Base-by-base conservation (phyloP, 768 basidiomycete species). In the Lenzites betulinus region DNA sequence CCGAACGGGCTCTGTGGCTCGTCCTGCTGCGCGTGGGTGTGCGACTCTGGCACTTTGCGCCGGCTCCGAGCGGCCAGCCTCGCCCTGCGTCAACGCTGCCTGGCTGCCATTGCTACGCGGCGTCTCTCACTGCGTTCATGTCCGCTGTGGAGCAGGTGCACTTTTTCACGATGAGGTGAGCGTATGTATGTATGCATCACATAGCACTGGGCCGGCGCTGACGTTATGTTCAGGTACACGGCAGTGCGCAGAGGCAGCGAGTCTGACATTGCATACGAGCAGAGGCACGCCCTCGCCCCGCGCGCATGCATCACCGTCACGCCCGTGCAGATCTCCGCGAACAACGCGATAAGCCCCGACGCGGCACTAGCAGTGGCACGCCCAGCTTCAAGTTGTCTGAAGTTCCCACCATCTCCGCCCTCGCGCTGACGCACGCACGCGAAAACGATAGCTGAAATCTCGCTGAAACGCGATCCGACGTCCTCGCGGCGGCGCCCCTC, bases 131-230 rank as follows among this genome's bases (percentile, higher is more conserved):
- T 26, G 41, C 49, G 48, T 36, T 50, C 56, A 58, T 58, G 28
- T 58, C 56, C 56, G 56, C 39, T 9, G 28, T 43, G 56, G 56
- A 51, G 38, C 38, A 57, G n/a, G n/a, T n/a, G n/a, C n/a, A n/a
- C n/a, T n/a, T n/a, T n/a, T n/a, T n/a, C n/a, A n/a, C n/a, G n/a
- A n/a, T n/a, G n/a, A n/a, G n/a, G n/a, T n/a, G n/a, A n/a, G n/a
- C n/a, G n/a, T n/a, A n/a, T n/a, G n/a, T n/a, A n/a, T n/a, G n/a
- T n/a, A n/a, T n/a, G n/a, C n/a, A 38, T 36, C 18, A 22, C 22
- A 43, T 9, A 43, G 18, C 42, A 8, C 42, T 43, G 11, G n/a
- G 18, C 5, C 33, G 7, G 12, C 33, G 44, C 46, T 56, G 54
- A 56, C 33, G 46, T 47, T 23, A 26, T 13, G 13, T 22, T 33